Percentiles rank a stretch among this genome's conserved stretches.
Evolutionary conservation across 495 filamentous ascomycete species (phyloP).

Genomic region (Tuber indicum): DNA sequence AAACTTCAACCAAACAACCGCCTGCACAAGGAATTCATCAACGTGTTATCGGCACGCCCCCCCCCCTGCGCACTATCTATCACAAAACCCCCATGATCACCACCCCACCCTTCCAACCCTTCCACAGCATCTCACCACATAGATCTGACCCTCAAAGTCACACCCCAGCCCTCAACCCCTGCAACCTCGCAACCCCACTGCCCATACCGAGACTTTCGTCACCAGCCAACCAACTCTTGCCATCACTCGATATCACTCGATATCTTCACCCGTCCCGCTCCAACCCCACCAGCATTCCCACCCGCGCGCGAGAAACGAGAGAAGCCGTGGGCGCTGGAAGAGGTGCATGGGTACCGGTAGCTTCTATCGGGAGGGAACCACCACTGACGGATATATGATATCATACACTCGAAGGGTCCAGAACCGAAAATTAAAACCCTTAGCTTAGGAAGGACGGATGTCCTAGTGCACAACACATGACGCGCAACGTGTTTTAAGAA

Average conservation of each 20-base stretch:
- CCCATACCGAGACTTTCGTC: neutral
- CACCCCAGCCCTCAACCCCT: neutral
- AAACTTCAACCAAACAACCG: neutral
- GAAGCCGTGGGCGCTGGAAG: neutral
- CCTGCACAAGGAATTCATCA: neutral
- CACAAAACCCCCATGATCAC: neutral
- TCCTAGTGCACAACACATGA: too few species aligned
- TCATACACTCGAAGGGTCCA: neutral
- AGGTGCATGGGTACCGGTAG: neutral
- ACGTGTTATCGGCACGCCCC: neutral
- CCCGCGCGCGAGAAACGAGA: neutral
- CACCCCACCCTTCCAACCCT: neutral
- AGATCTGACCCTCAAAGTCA: neutral
- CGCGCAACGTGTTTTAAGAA: too few species aligned
- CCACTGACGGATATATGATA: neutral
- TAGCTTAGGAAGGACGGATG: too few species aligned
- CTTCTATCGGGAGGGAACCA: neutral
- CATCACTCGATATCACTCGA: neutral
- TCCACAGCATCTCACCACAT: neutral
- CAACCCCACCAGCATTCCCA: neutral
- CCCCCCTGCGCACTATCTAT: neutral
- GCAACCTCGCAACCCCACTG: neutral
- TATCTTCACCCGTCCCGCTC: neutral
- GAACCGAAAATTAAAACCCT: neutral
- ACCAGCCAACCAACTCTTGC: neutral